Conservation (phyloP, 2,329 filamentous ascomycete species). For the Knufia petricola region DNA sequence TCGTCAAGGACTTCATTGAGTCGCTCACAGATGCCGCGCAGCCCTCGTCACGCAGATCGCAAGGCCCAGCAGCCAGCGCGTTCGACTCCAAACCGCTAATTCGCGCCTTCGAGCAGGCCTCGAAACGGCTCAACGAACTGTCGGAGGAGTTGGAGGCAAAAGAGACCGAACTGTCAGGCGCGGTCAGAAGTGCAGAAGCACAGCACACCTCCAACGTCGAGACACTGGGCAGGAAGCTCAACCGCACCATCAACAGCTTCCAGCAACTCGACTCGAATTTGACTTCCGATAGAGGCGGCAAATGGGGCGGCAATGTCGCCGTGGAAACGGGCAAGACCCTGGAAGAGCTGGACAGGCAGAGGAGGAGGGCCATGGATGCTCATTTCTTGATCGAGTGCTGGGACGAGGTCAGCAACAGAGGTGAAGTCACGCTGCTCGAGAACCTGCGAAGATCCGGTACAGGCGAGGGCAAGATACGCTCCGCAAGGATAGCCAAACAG, state of each 20-base stretch:
- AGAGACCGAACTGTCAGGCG: constrained; percentile 82
- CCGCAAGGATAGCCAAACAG: constrained; percentile 87
- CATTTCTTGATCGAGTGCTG: constrained; percentile 95
- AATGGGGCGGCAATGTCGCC: constrained; percentile 67
- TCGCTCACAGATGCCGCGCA: constrained; percentile 76
- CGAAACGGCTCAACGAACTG: constrained; percentile 41
- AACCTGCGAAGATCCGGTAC: constrained; percentile 77
- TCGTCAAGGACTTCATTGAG: constrained; percentile 96
- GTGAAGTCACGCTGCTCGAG: constrained; percentile 76
- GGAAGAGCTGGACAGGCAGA: constrained; percentile 88
- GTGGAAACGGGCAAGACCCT: constrained; percentile 90
- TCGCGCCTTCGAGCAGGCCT: constrained; percentile 74
- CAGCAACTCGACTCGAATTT: constrained; percentile 78
- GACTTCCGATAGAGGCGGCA: constrained; percentile 38
- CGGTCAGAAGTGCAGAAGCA: constrained; percentile 80
- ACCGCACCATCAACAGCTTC: constrained; percentile 85
- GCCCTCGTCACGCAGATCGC: constrained; percentile 67
- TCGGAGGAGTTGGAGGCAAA: constrained; percentile 74
- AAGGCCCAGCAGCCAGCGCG: constrained; percentile 34
- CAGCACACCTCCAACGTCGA: constrained; percentile 89
- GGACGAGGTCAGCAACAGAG: constrained; percentile 86
- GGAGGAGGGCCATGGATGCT: constrained; percentile 80
- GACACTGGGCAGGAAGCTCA: constrained; percentile 76
- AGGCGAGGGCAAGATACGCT: constrained; percentile 85
- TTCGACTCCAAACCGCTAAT: constrained; percentile 98